Conservation (phyloP, 768 basidiomycete genomes). For the Auricularia cornea region DNA sequence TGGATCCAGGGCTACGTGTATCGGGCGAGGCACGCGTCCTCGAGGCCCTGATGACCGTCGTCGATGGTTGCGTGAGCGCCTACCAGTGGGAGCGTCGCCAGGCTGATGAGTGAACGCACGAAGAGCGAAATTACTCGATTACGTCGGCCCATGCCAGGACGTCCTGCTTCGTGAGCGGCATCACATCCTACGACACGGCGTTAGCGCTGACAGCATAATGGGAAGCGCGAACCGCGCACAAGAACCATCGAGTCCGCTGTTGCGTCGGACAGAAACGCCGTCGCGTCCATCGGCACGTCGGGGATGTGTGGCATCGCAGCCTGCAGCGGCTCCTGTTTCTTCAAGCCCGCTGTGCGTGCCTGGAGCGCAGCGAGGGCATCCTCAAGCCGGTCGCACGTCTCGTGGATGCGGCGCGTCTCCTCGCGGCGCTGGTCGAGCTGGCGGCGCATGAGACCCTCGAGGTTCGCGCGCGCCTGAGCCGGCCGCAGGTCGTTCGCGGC, state of each 20-base stretch:
- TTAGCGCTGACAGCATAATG: not conserved
- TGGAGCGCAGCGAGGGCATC: not conserved
- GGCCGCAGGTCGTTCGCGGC: slow-evolving; percentile 85
- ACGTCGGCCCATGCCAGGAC: not conserved
- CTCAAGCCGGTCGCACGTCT: not conserved
- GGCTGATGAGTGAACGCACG: no score
- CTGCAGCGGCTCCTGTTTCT: not conserved
- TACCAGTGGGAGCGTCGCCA: no score
- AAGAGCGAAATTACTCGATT: not conserved
- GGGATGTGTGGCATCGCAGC: not conserved
- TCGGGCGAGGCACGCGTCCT: no score
- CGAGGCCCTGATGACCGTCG: no score
- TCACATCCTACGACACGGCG: not conserved
- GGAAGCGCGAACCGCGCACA: not conserved
- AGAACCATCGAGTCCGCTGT: not conserved
- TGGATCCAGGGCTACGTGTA: no score
- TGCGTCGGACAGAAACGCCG: not conserved
- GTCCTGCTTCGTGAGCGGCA: not conserved
- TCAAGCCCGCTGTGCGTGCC: not conserved
- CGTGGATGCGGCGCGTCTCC: slow-evolving; percentile 60
- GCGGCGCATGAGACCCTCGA: slow-evolving; percentile 73
- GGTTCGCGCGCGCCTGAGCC: slow-evolving; percentile 72
- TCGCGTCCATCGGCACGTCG: no score
- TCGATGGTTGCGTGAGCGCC: no score
- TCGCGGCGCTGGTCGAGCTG: slow-evolving; percentile 67